phyloP scores from a whole-genome alignment of 2,329 filamentous ascomycete genomes.

The Fusarium denticulatum region DNA sequence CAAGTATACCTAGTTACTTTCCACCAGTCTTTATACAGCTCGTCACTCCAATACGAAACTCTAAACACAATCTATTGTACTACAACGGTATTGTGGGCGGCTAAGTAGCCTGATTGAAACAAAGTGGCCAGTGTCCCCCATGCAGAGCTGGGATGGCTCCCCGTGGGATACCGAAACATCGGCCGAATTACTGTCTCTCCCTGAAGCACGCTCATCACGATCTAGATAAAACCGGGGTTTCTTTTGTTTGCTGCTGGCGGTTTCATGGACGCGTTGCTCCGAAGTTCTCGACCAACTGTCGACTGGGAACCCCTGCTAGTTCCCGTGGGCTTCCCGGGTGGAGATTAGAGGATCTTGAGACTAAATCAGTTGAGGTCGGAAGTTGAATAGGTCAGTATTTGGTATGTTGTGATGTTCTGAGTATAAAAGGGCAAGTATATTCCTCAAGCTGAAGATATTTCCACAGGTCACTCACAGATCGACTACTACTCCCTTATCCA shows the following conservation, averaged over 20 bases:
- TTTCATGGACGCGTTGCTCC: constrained; percentile 10
- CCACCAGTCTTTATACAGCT: constrained; percentile 18
- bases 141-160: neutral
- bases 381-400: neutral
- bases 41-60: constrained; percentile 6
- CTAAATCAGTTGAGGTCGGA: neutral
- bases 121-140: neutral
- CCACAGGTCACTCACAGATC: neutral
- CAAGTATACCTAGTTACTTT: neutral
- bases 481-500: neutral
- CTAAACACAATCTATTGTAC: constrained; percentile 3
- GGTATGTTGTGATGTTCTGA: no score
- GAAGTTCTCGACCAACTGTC: neutral
- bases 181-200: neutral
- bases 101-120: constrained; percentile 9
- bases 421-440: neutral
- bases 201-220: neutral
- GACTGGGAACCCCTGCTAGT: constrained; percentile 18
- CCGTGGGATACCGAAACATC: constrained; percentile 2
- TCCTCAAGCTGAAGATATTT: neutral
- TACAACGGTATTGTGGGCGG: neutral
- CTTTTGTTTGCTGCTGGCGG: neutral
- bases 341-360: constrained; percentile 13
- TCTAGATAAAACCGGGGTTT: neutral
- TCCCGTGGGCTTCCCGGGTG: constrained; percentile 6